phyloP scores from a whole-genome alignment of 306 rosid species.

The Begonia fuchsioides region DNA sequence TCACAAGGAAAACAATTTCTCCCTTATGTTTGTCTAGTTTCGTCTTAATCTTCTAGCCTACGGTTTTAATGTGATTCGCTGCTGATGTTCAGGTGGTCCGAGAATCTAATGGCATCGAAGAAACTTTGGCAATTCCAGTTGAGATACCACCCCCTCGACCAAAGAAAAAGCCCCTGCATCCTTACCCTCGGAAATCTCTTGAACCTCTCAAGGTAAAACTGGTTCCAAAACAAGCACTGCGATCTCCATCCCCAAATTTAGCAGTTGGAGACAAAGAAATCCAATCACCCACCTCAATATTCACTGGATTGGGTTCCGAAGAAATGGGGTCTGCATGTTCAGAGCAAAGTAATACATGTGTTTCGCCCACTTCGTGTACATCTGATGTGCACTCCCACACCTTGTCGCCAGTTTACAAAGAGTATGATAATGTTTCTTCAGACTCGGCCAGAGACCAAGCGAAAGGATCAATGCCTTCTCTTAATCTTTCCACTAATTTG shows the following conservation, averaged over 20 bases:
- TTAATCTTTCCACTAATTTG: conserved; percentile 15
- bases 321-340: conserved; percentile 36
- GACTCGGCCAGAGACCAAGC: conserved; percentile 32
- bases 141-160: conserved; percentile 98
- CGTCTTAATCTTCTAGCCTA: conserved; percentile 6
- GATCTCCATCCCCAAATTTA: conserved; percentile 40
- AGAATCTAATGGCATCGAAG: conserved; percentile 41
- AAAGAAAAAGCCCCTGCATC: conserved; percentile 82
- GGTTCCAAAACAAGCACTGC: conserved; percentile 26
- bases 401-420: conserved; percentile 36
- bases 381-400: conserved; percentile 38
- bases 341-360: conserved; percentile 42
- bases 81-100: conserved; percentile 41
- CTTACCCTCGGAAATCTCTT: conserved; percentile 71
- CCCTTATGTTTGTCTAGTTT: conserved; percentile 1
- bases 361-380: conserved; percentile 49
- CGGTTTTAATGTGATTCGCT: neutral
- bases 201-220: conserved; percentile 28
- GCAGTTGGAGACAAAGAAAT: conserved; percentile 32
- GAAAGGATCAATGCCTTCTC: conserved; percentile 20
- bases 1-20: neutral
- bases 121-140: conserved; percentile 40
- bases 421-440: conserved; percentile 30
- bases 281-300: conserved; percentile 64
- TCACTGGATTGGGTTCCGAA: conserved; percentile 47